A percentile compares a stretch with the other conserved stretches of the same genome.
Evolutionary conservation across 1,139 yeast species (phyloP).

Genomic region (Pichia sp.): DNA sequence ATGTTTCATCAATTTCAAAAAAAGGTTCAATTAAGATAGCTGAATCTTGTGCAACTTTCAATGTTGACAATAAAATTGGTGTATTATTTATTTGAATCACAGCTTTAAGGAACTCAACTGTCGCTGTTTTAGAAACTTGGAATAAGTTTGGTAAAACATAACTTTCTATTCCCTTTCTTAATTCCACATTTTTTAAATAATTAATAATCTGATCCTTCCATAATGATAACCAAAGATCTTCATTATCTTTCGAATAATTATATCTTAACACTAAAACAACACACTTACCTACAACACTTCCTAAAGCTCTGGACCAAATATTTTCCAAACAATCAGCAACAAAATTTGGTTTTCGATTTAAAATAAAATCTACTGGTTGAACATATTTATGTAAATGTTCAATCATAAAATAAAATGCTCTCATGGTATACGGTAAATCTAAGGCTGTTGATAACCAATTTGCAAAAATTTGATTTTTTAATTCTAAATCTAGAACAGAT

Average conservation of each 20-base stretch:
- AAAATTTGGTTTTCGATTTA: conserved; percentile 40
- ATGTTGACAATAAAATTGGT: conserved; percentile 44
- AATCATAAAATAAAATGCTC: conserved; percentile 53
- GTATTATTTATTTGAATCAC: conserved; percentile 28
- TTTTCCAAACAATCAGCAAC: conserved; percentile 39
- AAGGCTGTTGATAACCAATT: conserved; percentile 43
- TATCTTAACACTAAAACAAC: conserved; percentile 41
- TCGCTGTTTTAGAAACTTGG: conserved; percentile 41
- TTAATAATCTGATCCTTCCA: conserved; percentile 44
- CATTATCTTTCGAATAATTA: conserved; percentile 23
- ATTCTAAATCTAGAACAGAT: conserved; percentile 11
- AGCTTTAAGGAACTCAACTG: conserved; percentile 33
- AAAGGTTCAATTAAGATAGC: conserved; percentile 49
- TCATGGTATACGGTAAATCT: conserved; percentile 41
- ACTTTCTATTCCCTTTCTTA: conserved; percentile 45
- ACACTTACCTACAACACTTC: conserved; percentile 64
- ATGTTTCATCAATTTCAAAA: conserved; percentile 27
- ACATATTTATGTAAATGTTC: conserved; percentile 49
- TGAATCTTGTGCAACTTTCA: conserved; percentile 60
- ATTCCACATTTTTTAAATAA: conserved; percentile 30
- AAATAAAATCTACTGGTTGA: conserved; percentile 34
- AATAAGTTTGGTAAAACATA: conserved; percentile 62
- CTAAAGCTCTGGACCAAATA: conserved; percentile 54
- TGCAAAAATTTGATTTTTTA: conserved; percentile 27
- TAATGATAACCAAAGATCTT: conserved; percentile 40